phyloP scores from a whole-genome alignment of 2,329 filamentous ascomycete species.

The Apiospora hydei region DNA sequence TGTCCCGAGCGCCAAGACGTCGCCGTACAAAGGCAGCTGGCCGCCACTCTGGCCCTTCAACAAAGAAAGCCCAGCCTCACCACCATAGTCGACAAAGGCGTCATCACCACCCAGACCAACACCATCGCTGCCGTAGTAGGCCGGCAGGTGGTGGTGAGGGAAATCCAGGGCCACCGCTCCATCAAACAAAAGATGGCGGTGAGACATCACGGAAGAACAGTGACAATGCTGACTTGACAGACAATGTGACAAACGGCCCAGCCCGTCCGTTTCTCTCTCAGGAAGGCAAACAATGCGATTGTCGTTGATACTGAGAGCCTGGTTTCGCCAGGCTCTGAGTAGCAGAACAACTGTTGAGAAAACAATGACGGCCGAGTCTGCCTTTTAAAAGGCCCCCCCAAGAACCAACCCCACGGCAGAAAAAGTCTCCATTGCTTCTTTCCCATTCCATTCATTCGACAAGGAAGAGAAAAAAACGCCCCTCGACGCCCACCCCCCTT shows the following conservation, averaged over 20 bases:
- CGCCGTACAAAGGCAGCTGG: neutral
- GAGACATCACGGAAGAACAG: neutral
- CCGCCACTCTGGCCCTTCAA: neutral
- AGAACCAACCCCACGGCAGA: neutral
- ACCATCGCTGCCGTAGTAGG: neutral
- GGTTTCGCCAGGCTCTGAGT: neutral
- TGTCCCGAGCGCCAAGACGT: neutral
- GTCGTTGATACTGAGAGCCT: neutral
- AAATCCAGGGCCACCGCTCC: neutral
- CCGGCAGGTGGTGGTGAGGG: neutral
- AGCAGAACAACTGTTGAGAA: neutral
- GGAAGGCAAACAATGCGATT: neutral
- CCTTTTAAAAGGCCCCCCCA: neutral
- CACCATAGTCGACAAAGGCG: neutral
- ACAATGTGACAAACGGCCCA: neutral
- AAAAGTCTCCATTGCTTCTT: neutral
- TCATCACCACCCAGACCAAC: neutral
- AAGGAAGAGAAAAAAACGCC: neutral
- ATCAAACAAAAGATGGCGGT: neutral
- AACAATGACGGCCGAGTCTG: neutral
- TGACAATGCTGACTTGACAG: neutral
- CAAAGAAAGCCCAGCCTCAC: neutral
- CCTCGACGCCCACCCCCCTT: neutral
- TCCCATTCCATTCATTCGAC: neutral
- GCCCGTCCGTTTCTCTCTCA: neutral